Conservation (phyloP, 2,329 filamentous ascomycete genomes). For the Botryotinia convoluta region DNA sequence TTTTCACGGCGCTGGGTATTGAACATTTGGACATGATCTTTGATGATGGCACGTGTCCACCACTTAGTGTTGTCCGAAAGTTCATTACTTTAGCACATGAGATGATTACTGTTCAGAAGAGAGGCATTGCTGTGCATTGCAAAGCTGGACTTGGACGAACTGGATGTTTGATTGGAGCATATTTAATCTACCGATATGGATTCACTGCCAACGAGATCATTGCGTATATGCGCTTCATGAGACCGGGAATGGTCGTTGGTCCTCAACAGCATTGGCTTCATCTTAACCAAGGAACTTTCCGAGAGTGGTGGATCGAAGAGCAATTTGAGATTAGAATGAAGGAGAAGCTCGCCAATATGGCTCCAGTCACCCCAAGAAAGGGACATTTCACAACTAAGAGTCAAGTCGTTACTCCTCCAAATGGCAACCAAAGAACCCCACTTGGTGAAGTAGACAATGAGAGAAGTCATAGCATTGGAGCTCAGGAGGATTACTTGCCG, state of each 20-base stretch:
- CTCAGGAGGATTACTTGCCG: constrained; percentile 88
- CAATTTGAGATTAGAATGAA: constrained; percentile 46
- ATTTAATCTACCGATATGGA: constrained; percentile 93
- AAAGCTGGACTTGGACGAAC: constrained; percentile 95
- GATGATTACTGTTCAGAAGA: constrained; percentile 86
- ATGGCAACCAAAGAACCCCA: constrained; percentile 73
- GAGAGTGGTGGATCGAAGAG: constrained; percentile 93
- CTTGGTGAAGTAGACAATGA: constrained; percentile 94
- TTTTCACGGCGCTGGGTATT: constrained; percentile 93
- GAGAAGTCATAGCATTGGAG: constrained; percentile 55
- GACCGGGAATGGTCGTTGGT: constrained; percentile 97
- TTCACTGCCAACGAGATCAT: constrained; percentile 98
- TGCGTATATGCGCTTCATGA: constrained; percentile 98
- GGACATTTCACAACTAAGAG: constrained; percentile 57
- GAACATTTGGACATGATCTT: constrained; percentile 99
- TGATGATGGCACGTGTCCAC: constrained; percentile 94
- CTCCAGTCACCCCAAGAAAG: constrained; percentile 61
- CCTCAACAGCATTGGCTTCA: constrained; percentile 99
- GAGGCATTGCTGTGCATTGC: constrained; percentile 95
- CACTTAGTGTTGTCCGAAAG: constrained; percentile 82
- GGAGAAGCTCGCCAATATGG: constrained; percentile 49
- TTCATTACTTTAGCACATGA: constrained; percentile 95
- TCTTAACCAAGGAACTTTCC: constrained; percentile 92
- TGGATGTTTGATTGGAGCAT: constrained; percentile 93
- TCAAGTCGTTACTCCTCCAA: constrained; percentile 80